Percentiles rank a stretch among this genome's conserved stretches.
phyloP scores from a whole-genome alignment of 345 rosid species.

The Erysimum cheiranthoides region DNA sequence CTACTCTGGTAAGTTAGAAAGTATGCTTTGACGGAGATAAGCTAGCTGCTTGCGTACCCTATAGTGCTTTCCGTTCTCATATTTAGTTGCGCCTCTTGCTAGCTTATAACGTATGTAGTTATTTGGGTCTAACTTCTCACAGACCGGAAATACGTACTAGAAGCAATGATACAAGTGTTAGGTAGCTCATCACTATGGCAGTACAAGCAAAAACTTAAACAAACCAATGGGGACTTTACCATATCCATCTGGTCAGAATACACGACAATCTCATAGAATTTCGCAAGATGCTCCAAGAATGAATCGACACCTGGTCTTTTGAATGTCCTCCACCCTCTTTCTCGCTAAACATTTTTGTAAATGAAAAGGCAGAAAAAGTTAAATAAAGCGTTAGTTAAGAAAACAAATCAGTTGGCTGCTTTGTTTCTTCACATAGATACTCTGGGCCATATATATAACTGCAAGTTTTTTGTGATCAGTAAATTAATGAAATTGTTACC shows the following conservation, averaged over 20 bases:
- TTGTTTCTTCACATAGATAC: background rate
- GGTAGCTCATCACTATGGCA: background rate
- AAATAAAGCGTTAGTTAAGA: background rate
- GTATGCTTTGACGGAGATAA: background rate
- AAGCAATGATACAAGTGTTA: constrained; percentile 27
- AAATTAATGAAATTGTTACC: constrained; percentile 51
- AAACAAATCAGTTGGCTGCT: background rate
- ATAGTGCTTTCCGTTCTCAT: constrained; percentile 88
- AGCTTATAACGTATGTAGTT: constrained; percentile 69
- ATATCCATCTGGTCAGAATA: constrained; percentile 84
- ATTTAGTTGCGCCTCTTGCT: constrained; percentile 83
- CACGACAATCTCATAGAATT: constrained; percentile 83
- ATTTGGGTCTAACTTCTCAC: constrained; percentile 87
- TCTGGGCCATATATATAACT: background rate
- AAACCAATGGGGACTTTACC: constrained; percentile 51
- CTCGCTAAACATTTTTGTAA: constrained; percentile 63
- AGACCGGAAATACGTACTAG: constrained; percentile 84
- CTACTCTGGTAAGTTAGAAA: constrained; percentile 3
- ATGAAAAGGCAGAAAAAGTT: constrained; percentile 7
- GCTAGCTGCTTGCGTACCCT: constrained; percentile 58
- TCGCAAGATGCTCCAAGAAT: constrained; percentile 88
- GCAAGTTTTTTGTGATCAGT: background rate
- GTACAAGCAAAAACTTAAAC: background rate
- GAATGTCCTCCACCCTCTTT: constrained; percentile 99
- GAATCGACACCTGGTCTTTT: constrained; percentile 98